phyloP scores from a whole-genome alignment of 2,329 filamentous ascomycete species.

The Xylariaceae sp. region DNA sequence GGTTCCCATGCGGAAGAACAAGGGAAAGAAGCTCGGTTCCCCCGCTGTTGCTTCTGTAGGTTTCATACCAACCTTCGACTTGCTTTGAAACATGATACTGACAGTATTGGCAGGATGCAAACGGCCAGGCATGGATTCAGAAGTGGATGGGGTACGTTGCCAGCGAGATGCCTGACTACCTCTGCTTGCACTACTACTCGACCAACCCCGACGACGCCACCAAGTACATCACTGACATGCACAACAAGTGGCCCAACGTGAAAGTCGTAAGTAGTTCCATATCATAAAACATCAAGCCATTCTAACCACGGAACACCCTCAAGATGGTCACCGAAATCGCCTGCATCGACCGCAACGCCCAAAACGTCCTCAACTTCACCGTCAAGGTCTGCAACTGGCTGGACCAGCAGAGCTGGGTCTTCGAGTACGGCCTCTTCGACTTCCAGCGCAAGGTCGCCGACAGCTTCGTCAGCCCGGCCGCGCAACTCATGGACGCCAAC shows the following conservation, averaged over 20 bases:
- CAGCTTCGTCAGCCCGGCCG: slow-evolving; percentile 41
- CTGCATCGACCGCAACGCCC: slow-evolving; percentile 35
- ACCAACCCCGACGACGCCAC: slow-evolving; percentile 34
- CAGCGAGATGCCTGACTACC: slow-evolving; percentile 36
- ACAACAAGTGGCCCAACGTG: slow-evolving; percentile 30
- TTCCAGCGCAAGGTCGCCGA: slow-evolving; percentile 40
- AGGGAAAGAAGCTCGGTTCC: slow-evolving; percentile 26
- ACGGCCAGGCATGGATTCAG: slow-evolving; percentile 34
- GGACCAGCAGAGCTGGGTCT: slow-evolving; percentile 38
- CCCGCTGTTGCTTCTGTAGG: slow-evolving; percentile 31
- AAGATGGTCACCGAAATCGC: slow-evolving; percentile 42
- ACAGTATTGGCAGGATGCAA: slow-evolving; percentile 19
- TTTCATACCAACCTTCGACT: background rate
- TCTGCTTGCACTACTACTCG: slow-evolving; percentile 42
- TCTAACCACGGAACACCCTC: slow-evolving; percentile 1
- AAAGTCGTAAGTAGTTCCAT: slow-evolving; percentile 22
- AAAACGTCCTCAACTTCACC: slow-evolving; percentile 38
- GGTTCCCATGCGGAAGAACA: slow-evolving; percentile 31
- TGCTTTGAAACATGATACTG: background rate
- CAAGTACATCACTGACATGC: slow-evolving; percentile 37
- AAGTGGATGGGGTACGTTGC: slow-evolving; percentile 37
- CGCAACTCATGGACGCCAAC: slow-evolving; percentile 41
- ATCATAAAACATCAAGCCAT: background rate
- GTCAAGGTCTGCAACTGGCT: slow-evolving; percentile 39
- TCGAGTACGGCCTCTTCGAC: slow-evolving; percentile 42